Evolutionary conservation across 352 stramenopile genomes (phyloP), one percentile per base, ranked within the genome.

Genomic region (Pythium insidiosum): DNA sequence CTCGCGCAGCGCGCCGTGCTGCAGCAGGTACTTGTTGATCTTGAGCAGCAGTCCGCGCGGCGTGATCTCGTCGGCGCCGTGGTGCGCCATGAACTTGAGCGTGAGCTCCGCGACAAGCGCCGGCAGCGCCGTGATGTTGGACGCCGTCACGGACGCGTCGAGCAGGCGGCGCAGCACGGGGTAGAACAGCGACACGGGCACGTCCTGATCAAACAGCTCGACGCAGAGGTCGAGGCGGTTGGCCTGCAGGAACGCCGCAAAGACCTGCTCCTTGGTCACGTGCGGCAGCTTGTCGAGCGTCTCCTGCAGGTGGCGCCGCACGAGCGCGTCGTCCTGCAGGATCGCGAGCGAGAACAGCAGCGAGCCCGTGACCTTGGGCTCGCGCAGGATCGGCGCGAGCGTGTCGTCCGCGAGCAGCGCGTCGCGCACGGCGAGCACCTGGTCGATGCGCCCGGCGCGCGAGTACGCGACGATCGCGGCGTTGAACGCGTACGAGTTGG

Each of bases 401-500:
- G 29, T 24, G 12, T 50, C 25, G 29, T 63, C 36, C n/a, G 11
- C 42, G 2, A 49, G 7, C 3, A 81, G 38, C 26, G 38, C 29
- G 24, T 82, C 64, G 13, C 64, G 66, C 26, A 88, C 67, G n/a
- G 49, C 55, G 24, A 83, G 45, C 35, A 92, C 75, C 22, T 77
- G 53, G 31, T 84, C 73, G 5, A 70, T 55, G 3, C 50, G 52
- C 36, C 61, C 61, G 21, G 67, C 56, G 21, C 77, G 77, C 16
- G 80, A 88, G 47, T 87, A 89, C 2, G 77, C 77, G 5, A 67
- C 54, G 44, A 89, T 73, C 6, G 77, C 75, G 9, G 80, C 80
- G 40, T 89, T 88, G 43, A 72, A 72, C 20, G 77, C 80, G 35
- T 88, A 92, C 37, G 77, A 72, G 46, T 92, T 92, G 19, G 75